Evolutionary conservation across 2,329 filamentous ascomycete genomes (phyloP).

Genomic region (Zymoseptoria crescenta): DNA sequence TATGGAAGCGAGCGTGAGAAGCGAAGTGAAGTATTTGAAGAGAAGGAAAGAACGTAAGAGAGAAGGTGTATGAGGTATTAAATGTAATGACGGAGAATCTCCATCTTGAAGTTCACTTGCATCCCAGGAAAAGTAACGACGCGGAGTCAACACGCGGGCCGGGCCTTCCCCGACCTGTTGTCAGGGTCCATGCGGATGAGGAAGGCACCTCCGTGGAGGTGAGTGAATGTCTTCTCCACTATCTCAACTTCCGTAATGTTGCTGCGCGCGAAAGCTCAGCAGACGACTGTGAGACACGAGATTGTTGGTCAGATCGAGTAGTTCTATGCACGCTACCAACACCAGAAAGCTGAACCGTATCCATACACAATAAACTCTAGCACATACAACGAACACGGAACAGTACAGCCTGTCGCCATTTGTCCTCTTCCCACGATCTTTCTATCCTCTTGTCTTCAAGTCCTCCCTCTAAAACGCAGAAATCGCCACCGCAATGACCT

Average conservation of each 20-base stretch:
- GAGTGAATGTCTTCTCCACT: background rate
- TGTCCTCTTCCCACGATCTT: background rate
- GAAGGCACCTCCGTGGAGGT: too few species aligned
- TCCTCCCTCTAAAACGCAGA: conserved; percentile 23
- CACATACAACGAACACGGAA: background rate
- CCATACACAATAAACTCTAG: background rate
- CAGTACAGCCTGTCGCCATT: background rate
- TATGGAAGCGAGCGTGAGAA: background rate
- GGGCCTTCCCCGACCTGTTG: background rate
- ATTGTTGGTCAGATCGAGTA: background rate
- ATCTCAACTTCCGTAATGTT: background rate
- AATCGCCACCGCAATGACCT: conserved; percentile 83
- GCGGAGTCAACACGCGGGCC: background rate
- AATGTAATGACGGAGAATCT: background rate
- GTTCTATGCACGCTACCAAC: background rate
- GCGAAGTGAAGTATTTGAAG: background rate
- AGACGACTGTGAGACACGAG: background rate
- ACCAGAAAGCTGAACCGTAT: background rate
- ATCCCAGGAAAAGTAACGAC: background rate
- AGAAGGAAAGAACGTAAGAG: background rate
- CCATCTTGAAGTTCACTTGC: background rate
- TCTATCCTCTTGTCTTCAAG: background rate
- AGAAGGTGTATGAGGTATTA: background rate
- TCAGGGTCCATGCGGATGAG: background rate
- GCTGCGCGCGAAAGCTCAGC: background rate